phyloP scores from a whole-genome alignment of 257 asterid species.

The Nicotiana tabacum region DNA sequence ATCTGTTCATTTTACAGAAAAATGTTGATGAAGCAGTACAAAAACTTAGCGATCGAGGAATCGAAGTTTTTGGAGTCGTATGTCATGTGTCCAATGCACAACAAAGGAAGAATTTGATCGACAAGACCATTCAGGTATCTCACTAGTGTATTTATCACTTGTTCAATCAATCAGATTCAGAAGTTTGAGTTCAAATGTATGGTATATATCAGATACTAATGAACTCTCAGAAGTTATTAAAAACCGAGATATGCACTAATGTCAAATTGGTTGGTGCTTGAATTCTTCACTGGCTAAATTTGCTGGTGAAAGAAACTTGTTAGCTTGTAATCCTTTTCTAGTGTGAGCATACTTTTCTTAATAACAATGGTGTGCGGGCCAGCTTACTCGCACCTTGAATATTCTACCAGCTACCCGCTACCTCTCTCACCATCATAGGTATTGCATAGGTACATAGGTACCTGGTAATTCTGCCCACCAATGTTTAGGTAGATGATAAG shows the following conservation, averaged over 20 bases:
- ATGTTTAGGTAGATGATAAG: background rate
- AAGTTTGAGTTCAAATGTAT: background rate
- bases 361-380: background rate
- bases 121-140: constrained; percentile 63
- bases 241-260: background rate
- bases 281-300: background rate
- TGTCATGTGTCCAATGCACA: constrained; percentile 80
- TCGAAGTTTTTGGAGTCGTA: constrained; percentile 62
- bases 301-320: background rate
- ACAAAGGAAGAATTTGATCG: constrained; percentile 72
- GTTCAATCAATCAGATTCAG: background rate
- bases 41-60: constrained; percentile 50
- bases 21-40: constrained; percentile 85
- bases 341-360: background rate
- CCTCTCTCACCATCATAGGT: background rate
- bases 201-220: background rate
- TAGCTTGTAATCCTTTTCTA: background rate
- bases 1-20: constrained; percentile 39
- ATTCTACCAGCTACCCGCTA: background rate
- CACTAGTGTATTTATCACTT: background rate
- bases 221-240: background rate
- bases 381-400: background rate
- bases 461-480: background rate
- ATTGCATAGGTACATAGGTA: too few species aligned
- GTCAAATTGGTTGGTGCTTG: background rate